Evolutionary conservation across 495 filamentous ascomycete species (phyloP), one percentile per base, ranked within the genome.

Genomic region (Aspergillus biplanus): DNA sequence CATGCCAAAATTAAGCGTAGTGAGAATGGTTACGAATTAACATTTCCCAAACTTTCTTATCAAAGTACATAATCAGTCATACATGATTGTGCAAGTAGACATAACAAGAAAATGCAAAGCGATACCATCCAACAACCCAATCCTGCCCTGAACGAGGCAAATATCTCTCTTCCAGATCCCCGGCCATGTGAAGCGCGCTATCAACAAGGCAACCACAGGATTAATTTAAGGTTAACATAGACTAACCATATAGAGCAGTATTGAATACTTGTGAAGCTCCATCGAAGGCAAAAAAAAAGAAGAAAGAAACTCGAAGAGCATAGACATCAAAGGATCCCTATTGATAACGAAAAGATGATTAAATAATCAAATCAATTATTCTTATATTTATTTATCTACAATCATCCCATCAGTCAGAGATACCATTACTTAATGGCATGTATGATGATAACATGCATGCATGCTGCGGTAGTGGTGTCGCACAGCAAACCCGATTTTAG

Each of bases 221-320:
- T 50, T 27, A 50, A 50, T 50, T 50, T 50, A 50, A 50, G 16
- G 47, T 50, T 50, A 50, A 50, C 27, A 50, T 27, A 50, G 47
- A 44, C 39, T 50, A 50, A 21, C 47, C 47, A 15, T 12, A 44
- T 44, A 44, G 11, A 44, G 39, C 21, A 27, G 21, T 27, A 27
- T 27, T 27, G 21, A 27, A 27, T 27, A 27, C 21, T 2, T 44
- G 4, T 44, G n/a, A 44, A 44, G 11, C 11, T 44, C 39, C 11
- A 44, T 12, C 4, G 39, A 13, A 6, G 39, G 6, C n/a, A 2
- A 13, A 13, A 44, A 11, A 44, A 44, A 7, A 12, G 7, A 42
- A 15, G 7, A 12, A 44, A 44, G 39, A 7, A 11, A 39, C 8
- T 7, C 13, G 7, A 6, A 44, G 8, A 15, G 39, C 8, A 44